Evolutionary conservation across 2,329 filamentous ascomycete species (phyloP), one percentile per base, ranked within the genome.

Genomic region (Colletotrichum tofieldiae): DNA sequence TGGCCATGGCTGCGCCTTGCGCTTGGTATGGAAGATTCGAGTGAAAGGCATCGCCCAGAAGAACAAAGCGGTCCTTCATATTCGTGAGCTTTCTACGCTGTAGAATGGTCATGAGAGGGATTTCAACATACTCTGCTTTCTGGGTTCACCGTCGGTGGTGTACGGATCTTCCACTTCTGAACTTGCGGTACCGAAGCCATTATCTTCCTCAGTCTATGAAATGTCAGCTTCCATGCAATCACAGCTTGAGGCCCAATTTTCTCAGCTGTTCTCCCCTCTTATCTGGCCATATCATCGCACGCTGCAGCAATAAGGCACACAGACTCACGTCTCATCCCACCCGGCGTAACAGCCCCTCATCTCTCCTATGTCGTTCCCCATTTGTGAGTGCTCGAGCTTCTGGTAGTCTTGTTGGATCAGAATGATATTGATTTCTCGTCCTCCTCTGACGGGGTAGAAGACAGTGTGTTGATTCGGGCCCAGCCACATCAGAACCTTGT

Each of bases 1-100:
- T 73, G 3, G 74, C 75, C 71, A 76, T 75, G 35, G 78, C 78
- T 5, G 75, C 77, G 1, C 77, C 77, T 47, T 79, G 78, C 3
- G 73, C 76, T 26, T 78, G 75, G 56, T 78, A 76, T 0, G 78
- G 77, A 0, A 75, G 62, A 29, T 75, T 76, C 5, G 77, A 72
- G 29, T 75, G 60, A 5, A 66, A 71, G 0, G 75, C 74, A 11
- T 65, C 68, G 2, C 73, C 76, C 0, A 77, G 69, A 11, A 75
- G 67, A 66, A 72, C 63, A 45, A 71, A 49, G 52, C 68, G 67
- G 37, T 74, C 23, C 72, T 71, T 32, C 5, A 4, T 16, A n/a
- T 39, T 23, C 9, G 54, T 35, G 16, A 54, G 14, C 7, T n/a
- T 18, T 18, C 3, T 0, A 6, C n/a, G n/a, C 5, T 11, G 14